These are phyloP conservation scores for Coemansia sp. DNA, from an alignment of 192 early-diverging fungal genomes.

Conservation along the genomic window DNA sequence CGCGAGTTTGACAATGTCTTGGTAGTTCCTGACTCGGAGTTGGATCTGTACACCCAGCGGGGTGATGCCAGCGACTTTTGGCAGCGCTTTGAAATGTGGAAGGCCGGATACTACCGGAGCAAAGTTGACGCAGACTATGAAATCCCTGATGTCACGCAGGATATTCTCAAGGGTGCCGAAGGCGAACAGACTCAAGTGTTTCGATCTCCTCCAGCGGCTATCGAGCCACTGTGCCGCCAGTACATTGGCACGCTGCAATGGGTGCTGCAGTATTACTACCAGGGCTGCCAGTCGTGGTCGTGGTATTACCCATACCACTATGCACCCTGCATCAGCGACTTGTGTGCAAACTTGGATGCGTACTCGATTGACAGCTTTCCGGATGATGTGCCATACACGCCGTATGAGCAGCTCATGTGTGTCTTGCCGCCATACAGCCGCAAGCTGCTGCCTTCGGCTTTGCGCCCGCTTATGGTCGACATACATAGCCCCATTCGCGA, in stretches of 20 bases:
- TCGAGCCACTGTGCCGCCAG: slow-evolving; percentile 62
- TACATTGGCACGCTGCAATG: slow-evolving; percentile 97
- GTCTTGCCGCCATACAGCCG: slow-evolving; percentile 87
- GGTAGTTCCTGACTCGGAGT: slow-evolving; percentile 35
- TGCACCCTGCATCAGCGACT: slow-evolving; percentile 88
- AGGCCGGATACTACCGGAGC: slow-evolving; percentile 74
- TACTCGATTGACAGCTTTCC: slow-evolving; percentile 70
- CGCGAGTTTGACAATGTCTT: slow-evolving; percentile 33
- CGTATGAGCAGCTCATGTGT: slow-evolving; percentile 98
- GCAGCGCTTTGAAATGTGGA: slow-evolving; percentile 74
- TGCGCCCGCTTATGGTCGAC: slow-evolving; percentile 83
- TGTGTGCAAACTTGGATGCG: slow-evolving; percentile 52
- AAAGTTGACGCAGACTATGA: slow-evolving; percentile 57
- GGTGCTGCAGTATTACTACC: slow-evolving; percentile 96
- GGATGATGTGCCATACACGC: slow-evolving; percentile 79
- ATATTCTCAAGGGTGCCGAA: neutral
- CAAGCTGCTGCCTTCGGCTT: slow-evolving; percentile 76
- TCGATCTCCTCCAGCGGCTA: slow-evolving; percentile 25
- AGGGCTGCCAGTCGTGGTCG: slow-evolving; percentile 93
- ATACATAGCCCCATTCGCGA: slow-evolving; percentile 87
- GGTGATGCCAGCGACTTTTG: slow-evolving; percentile 59
- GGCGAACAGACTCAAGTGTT: slow-evolving; percentile 18
- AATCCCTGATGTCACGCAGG: slow-evolving; percentile 21
- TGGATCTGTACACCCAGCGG: slow-evolving; percentile 45
- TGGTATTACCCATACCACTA: slow-evolving; percentile 99